Percentiles rank a stretch among this genome's conserved stretches.
These are phyloP conservation scores for Xylaria sp. DNA, from an alignment of 2,329 filamentous ascomycete genomes.

Conservation along the genomic window DNA sequence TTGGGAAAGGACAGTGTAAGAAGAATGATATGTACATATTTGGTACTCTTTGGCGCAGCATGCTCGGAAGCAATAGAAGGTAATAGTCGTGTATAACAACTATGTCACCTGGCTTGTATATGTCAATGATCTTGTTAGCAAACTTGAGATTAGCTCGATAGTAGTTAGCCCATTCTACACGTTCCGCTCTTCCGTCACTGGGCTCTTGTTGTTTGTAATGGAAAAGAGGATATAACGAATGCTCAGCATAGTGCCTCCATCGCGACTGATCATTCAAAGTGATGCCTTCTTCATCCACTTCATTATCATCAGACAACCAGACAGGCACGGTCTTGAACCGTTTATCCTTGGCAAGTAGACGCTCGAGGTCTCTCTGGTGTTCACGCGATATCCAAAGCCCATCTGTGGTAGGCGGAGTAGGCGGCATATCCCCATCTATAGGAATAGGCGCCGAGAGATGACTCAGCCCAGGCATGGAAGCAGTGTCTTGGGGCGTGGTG, in stretches of 20 bases:
- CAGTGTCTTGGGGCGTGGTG: constrained; percentile 59
- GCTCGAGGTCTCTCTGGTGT: constrained; percentile 78
- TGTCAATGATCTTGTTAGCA: constrained; percentile 85
- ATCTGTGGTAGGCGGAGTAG: constrained; percentile 69
- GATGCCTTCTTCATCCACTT: constrained; percentile 73
- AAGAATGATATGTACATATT: constrained; percentile 96
- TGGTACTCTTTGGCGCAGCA: constrained; percentile 85
- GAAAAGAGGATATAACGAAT: constrained; percentile 90
- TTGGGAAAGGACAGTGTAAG: constrained; percentile 93
- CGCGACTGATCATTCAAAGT: constrained; percentile 82
- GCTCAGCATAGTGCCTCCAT: constrained; percentile 91
- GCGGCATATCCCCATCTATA: constrained; percentile 68
- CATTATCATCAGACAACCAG: constrained; percentile 84
- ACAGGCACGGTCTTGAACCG: constrained; percentile 85
- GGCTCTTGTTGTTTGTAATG: constrained; percentile 97
- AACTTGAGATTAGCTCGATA: constrained; percentile 93
- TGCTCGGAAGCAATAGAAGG: constrained; percentile 85
- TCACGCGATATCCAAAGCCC: constrained; percentile 75
- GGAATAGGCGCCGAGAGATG: constrained; percentile 83
- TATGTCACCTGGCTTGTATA: constrained; percentile 92
- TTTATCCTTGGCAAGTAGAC: constrained; percentile 75
- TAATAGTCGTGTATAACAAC: constrained; percentile 96
- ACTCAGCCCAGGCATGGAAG: constrained; percentile 69
- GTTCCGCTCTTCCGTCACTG: constrained; percentile 82
- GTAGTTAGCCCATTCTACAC: constrained; percentile 90